phyloP scores from a whole-genome alignment of 345 rosid species.

The Arabidopsis thaliana region DNA sequence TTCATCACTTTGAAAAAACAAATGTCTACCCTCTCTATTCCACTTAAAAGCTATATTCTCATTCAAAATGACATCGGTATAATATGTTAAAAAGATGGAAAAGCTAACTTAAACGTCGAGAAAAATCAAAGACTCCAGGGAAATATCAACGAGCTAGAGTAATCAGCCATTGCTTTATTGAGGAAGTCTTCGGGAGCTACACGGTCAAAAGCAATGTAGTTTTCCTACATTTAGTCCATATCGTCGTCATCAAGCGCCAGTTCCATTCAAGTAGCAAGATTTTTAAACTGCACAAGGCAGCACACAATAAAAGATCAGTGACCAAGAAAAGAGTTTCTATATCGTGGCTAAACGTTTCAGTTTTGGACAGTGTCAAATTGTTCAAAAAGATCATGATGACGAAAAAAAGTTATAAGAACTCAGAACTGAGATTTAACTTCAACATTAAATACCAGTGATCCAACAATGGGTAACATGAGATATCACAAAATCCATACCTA shows the following conservation, averaged over 20 bases:
- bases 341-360: not conserved
- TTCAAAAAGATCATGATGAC: too few species aligned
- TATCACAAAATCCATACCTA: too few species aligned
- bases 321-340: not conserved
- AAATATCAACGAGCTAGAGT: not conserved
- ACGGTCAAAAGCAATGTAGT: slow-evolving; percentile 56
- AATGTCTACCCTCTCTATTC: not conserved
- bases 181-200: slow-evolving; percentile 47
- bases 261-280: slow-evolving; percentile 74
- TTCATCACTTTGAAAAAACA: too few species aligned
- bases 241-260: slow-evolving; percentile 50
- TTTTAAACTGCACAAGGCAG: slow-evolving; percentile 55
- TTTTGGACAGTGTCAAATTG: not conserved
- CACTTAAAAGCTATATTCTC: slow-evolving; percentile 2
- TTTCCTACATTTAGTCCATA: slow-evolving; percentile 8
- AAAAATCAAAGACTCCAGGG: not conserved
- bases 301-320: not conserved
- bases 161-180: slow-evolving; percentile 54
- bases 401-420: too few species aligned
- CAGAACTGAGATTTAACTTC: too few species aligned
- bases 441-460: too few species aligned
- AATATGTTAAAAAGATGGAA: not conserved
- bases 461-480: too few species aligned
- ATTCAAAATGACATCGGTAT: not conserved
- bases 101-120: not conserved